Evolutionary conservation across 1,139 yeast genomes (phyloP).

Genomic region (Yamadazyma blattariae): DNA sequence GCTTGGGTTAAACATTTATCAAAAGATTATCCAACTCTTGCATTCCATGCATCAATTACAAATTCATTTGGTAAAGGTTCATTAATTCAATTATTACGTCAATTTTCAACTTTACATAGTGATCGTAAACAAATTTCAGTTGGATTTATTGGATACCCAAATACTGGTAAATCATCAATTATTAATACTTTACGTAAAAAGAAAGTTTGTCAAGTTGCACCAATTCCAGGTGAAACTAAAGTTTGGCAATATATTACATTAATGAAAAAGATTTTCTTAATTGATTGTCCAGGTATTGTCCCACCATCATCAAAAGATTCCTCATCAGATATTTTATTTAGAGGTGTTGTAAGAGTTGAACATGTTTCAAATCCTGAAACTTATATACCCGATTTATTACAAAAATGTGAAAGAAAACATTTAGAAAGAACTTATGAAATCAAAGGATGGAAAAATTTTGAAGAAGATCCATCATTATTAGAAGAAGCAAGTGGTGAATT

Average conservation of each 20-base stretch:
- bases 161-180: constrained; percentile 94
- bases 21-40: constrained; percentile 88
- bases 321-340: constrained; percentile 88
- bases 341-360: constrained; percentile 98
- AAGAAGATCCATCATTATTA: constrained; percentile 36
- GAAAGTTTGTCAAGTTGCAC: constrained; percentile 96
- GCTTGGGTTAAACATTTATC: constrained; percentile 98
- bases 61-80: constrained; percentile 98
- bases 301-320: constrained; percentile 91
- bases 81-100: constrained; percentile 86
- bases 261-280: constrained; percentile 91
- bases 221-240: constrained; percentile 98
- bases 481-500: constrained; percentile 71
- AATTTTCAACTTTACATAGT: constrained; percentile 83
- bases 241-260: constrained; percentile 98
- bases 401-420: constrained; percentile 85
- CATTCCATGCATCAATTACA: constrained; percentile 96
- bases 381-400: constrained; percentile 83
- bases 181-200: constrained; percentile 90
- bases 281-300: constrained; percentile 98
- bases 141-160: constrained; percentile 96
- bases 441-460: constrained; percentile 75
- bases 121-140: constrained; percentile 96
- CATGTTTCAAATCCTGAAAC: constrained; percentile 95
- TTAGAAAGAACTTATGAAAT: constrained; percentile 94